A percentile compares a stretch with the other conserved stretches of the same genome.
Evolutionary conservation across 2,329 filamentous ascomycete species (phyloP).

Genomic region (Polytolypa hystricis): DNA sequence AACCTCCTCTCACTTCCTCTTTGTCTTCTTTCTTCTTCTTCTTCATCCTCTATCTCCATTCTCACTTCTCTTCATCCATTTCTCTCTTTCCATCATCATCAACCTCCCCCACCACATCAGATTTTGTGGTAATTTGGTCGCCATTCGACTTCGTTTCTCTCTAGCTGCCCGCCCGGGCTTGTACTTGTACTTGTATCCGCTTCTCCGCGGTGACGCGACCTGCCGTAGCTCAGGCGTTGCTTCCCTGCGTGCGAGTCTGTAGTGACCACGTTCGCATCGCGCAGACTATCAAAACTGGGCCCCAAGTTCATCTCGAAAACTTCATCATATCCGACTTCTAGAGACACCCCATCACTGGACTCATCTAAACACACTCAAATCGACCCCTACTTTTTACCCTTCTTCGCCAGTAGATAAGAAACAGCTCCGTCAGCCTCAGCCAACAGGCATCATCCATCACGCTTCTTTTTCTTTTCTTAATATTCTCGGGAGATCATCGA

Average conservation of each 20-base stretch:
- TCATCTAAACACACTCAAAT: not conserved
- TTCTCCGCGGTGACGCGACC: not conserved
- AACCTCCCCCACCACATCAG: not conserved
- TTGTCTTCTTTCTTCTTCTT: slow-evolving; percentile 8
- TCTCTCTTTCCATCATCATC: not conserved
- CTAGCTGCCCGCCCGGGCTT: slow-evolving; percentile 1
- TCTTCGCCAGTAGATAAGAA: slow-evolving; percentile 1
- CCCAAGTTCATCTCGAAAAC: not conserved
- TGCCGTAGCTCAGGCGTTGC: not conserved
- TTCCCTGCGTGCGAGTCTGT: slow-evolving; percentile 1
- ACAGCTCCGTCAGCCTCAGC: too few species aligned
- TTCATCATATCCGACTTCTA: slow-evolving; percentile 2
- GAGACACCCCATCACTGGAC: slow-evolving; percentile 1
- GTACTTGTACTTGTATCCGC: slow-evolving; percentile 4
- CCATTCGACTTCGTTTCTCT: slow-evolving; percentile 1
- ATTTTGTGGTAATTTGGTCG: slow-evolving; percentile 6
- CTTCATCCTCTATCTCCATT: slow-evolving; percentile 5
- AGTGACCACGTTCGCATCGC: slow-evolving; percentile 4
- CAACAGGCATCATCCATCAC: not conserved
- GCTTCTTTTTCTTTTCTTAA: not conserved
- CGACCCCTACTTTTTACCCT: not conserved
- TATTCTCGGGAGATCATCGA: too few species aligned
- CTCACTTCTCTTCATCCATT: slow-evolving; percentile 8
- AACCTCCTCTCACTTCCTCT: slow-evolving; percentile 4
- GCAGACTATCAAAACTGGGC: not conserved